These are phyloP conservation scores for Candida silvicultrix DNA, from an alignment of 805 yeast species.

Conservation along the genomic window DNA sequence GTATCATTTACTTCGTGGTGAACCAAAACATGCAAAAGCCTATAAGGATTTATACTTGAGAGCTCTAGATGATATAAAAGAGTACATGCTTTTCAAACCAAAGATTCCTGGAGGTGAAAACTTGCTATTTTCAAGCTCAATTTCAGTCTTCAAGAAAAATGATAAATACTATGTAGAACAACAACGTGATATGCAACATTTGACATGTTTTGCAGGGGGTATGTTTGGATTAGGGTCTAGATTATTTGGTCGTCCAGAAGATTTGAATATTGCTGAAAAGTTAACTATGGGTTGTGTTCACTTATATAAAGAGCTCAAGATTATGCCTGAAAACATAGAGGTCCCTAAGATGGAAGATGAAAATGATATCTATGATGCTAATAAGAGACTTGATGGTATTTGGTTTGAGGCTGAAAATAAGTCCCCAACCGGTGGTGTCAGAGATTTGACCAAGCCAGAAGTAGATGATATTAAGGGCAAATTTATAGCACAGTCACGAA, in stretches of 20 bases:
- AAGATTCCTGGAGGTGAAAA: conserved; percentile 33
- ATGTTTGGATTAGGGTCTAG: conserved; percentile 43
- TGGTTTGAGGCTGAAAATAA: conserved; percentile 6
- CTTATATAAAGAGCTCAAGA: conserved; percentile 33
- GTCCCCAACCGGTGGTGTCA: conserved; percentile 1
- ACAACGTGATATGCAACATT: conserved; percentile 36
- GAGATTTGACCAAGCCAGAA: conserved; percentile 1
- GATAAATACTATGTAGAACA: conserved; percentile 13
- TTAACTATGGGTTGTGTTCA: conserved; percentile 44
- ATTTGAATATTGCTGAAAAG: conserved; percentile 33
- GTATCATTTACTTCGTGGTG: conserved; percentile 35
- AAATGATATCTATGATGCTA: conserved; percentile 19
- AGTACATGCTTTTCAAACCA: conserved; percentile 39
- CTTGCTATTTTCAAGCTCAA: conserved; percentile 23
- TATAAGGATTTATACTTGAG: conserved; percentile 28
- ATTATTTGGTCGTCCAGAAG: conserved; percentile 29
- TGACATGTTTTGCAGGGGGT: conserved; percentile 49
- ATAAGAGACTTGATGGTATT: conserved; percentile 6
- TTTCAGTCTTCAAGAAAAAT: conserved; percentile 19
- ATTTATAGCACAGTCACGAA: not conserved
- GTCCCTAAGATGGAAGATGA: conserved; percentile 21
- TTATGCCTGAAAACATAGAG: conserved; percentile 36
- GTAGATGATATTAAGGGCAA: not conserved
- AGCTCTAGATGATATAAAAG: conserved; percentile 31
- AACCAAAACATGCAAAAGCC: conserved; percentile 22